Base-by-base conservation (phyloP, 208 protist genomes). In the Leishmania lainsoni region DNA sequence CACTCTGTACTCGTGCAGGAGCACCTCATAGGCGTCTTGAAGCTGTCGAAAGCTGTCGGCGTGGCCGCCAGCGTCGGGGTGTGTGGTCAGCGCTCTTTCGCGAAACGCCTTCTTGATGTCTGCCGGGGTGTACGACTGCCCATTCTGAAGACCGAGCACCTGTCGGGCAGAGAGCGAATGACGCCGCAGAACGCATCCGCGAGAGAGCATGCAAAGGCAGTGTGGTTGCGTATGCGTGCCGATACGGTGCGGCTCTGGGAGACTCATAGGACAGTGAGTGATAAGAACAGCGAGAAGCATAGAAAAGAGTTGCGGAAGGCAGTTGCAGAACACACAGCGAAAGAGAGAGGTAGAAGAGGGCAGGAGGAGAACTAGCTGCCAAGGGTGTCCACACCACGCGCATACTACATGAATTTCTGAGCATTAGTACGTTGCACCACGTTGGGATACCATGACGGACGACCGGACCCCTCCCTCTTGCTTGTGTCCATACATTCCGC, bases 91-190 rank as follows among this genome's bases (percentile, higher is more conserved):
- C 17, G 89, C 90, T 81, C 87, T 90, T 52, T 86, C 79, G 35
- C 80, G 83, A 75, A 91, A 93, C 49, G 90, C 92, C 65, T 83
- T 83, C 22, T 88, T 86, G 76, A 95, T 93, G 26, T 95, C 89
- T 2, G 52, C 66, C 0, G 75, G 70, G 0, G 85, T 91, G 70
- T 66, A 80, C 10, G 77, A 48, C 49, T 81, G 66, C 4, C 65
- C 78, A 14, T 79, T 78, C 26, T 51, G n/a, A 4, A 86, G 39
- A 14, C 83, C 83, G 26, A 86, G 83, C 32, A 83, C 59, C 26
- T 0, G n/a, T 22, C 71, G 71, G n/a, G 71, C 48, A 35, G 45
- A 54, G 29, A 45, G 29, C 29, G 51, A 32, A 14, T 61, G 22
- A 20, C n/a, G 51, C 51, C 71, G 51, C 45, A 76, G 51, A 59